These are phyloP conservation scores for Przewalskia tangutica DNA, from an alignment of 257 asterid genomes.

Conservation along the genomic window DNA sequence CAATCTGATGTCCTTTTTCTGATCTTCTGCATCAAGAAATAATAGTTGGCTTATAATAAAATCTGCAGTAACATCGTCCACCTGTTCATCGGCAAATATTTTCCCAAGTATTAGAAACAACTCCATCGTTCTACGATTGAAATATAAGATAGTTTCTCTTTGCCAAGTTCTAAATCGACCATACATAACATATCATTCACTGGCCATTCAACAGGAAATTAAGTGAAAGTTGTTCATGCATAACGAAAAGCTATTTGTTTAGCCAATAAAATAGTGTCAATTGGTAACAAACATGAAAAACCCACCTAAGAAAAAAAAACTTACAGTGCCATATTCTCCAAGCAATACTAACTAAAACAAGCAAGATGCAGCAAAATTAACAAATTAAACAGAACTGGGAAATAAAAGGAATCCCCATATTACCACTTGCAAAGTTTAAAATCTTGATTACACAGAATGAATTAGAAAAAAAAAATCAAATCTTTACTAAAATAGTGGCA, in stretches of 20 bases:
- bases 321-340: background rate
- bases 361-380: background rate
- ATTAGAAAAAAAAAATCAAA: background rate
- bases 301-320: background rate
- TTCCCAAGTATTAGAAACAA: background rate
- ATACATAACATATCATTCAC: background rate
- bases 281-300: background rate
- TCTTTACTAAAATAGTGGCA: background rate
- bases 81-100: conserved; percentile 30
- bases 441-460: background rate
- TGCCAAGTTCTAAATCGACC: background rate
- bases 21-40: conserved; percentile 80
- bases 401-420: background rate
- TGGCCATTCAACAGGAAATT: background rate
- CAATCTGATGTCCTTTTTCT: conserved; percentile 65
- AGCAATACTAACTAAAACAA: background rate
- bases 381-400: background rate
- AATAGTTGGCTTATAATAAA: conserved; percentile 74
- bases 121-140: background rate
- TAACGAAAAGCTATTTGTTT: background rate
- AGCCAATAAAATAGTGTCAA: background rate
- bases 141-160: background rate
- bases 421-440: conserved; percentile 3
- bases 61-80: conserved; percentile 82
- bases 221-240: background rate